Evolutionary conservation across 768 basidiomycete species (phyloP).

Genomic region (Russula foetens): DNA sequence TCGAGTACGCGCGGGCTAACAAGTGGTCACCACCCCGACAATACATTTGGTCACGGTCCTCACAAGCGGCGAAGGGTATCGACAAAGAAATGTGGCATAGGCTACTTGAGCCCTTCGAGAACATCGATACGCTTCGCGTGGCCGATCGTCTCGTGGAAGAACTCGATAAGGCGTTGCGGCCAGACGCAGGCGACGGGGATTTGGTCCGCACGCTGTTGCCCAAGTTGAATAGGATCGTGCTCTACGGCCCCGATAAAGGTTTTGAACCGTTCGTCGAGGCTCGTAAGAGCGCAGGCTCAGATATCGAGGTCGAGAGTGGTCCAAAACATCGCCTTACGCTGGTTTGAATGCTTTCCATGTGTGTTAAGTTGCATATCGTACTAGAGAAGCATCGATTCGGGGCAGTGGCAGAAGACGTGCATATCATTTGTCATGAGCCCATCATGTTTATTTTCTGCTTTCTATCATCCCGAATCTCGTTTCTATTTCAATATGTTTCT

Average conservation of each 20-base stretch:
- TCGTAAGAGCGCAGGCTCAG: neutral
- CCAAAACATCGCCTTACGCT: neutral
- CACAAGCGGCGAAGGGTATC: too few relatives aligned
- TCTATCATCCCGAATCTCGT: too few relatives aligned
- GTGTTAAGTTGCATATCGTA: too few relatives aligned
- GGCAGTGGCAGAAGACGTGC: too few relatives aligned
- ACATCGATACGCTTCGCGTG: neutral
- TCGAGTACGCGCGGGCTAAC: neutral
- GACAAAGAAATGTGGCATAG: neutral
- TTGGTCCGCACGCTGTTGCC: neutral
- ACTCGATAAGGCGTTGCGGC: neutral
- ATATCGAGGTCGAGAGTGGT: neutral
- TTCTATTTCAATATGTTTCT: too few relatives aligned
- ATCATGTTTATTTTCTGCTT: too few relatives aligned
- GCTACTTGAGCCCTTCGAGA: neutral
- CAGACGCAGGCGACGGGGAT: neutral
- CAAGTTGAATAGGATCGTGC: neutral
- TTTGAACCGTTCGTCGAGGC: neutral
- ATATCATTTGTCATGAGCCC: too few relatives aligned
- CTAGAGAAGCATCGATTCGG: too few relatives aligned
- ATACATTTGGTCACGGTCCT: too few relatives aligned
- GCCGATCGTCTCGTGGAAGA: neutral
- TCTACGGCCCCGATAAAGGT: neutral
- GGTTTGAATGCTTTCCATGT: neutral
- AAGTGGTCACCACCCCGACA: too few relatives aligned